Evolutionary conservation across 352 stramenopile genomes (phyloP), one percentile per base, ranked within the genome.

Genomic region (Globisporangium paroecandrum): DNA sequence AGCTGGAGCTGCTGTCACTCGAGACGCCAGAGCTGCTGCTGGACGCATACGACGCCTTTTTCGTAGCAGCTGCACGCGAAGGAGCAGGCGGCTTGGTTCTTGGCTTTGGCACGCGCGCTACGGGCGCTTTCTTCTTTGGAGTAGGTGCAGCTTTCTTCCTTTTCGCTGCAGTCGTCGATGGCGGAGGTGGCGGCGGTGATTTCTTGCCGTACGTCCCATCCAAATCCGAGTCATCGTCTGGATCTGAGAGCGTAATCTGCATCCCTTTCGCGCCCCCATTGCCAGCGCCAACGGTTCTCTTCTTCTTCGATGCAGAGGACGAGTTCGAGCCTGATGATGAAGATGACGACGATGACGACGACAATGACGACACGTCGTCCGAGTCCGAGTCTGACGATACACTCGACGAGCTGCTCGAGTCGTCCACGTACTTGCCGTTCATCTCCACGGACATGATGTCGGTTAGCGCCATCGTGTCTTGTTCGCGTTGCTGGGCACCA

Each of bases 321-420:
- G 62, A 65, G 3, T 71, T 67, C 62, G 73, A 73, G 49, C 58
- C 69, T 5, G 71, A 70, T 20, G 72, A 85, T 24, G 77, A 84
- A 10, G 70, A 78, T 13, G 74, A 75, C 8, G 58, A 72, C 15
- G 76, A 89, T 5, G 8, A 87, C 41, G 74, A 77, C 0, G 77
- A 85, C 15, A 71, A 81, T n/a, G 71, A 80, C 13, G 68, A 81
- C 27, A 76, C 46, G 53, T 87, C 78, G 49, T 85, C 79, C 57
- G 81, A 71, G 58, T 78, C 71, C 47, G 74, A 90, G 66, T 91
- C 83, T n/a, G 85, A 93, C 32, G 83, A 91, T 51, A 84, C 71
- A 65, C 83, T 90, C 15, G 83, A 91, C 12, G 85, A 93, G 61
- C 85, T 93, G 70, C 85, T 93, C 2, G 83, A 91, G 69, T 86